A percentile compares a stretch with the other conserved stretches of the same genome.
Evolutionary conservation across 2,329 filamentous ascomycete species (phyloP).

Genomic region (Hypoxylon sp.): DNA sequence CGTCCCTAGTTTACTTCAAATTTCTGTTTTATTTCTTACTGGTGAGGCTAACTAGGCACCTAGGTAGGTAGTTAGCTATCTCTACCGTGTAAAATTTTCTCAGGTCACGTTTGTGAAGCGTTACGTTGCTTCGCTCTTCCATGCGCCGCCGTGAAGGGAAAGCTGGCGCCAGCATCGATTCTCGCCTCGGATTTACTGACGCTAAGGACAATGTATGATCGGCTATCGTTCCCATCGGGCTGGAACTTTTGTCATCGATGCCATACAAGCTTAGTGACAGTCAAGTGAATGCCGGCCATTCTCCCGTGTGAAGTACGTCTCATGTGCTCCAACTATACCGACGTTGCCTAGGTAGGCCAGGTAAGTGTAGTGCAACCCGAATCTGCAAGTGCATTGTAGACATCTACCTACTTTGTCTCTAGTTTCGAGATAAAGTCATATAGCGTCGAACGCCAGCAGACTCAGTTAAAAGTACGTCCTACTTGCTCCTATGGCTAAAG

Average conservation of each 20-base stretch:
- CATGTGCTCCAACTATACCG: background rate
- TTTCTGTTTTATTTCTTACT: no score
- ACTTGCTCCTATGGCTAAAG: background rate
- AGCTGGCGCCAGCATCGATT: background rate
- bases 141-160: background rate
- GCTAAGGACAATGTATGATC: background rate
- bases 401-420: background rate
- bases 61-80: no score
- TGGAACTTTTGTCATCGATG: background rate
- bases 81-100: no score
- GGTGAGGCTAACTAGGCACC: no score
- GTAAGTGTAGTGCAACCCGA: background rate
- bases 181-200: background rate
- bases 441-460: no score
- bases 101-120: no score
- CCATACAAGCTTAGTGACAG: background rate
- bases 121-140: no score
- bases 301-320: background rate
- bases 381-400: background rate
- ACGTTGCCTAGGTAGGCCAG: no score
- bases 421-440: no score
- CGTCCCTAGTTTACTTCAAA: no score
- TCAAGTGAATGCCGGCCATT: background rate
- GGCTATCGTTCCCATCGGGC: background rate
- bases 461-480: no score